These are phyloP conservation scores for Boletus coccyginus DNA, from an alignment of 768 basidiomycete species.

Conservation along the genomic window DNA sequence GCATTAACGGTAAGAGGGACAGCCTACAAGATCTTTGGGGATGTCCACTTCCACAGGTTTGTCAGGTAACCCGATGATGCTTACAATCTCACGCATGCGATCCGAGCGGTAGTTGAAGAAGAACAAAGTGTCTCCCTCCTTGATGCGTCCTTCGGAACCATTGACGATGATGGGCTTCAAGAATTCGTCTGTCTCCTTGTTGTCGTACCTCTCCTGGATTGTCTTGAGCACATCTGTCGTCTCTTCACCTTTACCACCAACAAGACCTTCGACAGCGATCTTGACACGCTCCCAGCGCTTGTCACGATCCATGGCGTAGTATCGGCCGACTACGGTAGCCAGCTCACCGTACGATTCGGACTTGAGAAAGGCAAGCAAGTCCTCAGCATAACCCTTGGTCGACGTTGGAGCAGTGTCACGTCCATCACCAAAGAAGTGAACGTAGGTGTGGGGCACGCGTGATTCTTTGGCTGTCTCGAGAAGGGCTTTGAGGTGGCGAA, in stretches of 20 bases:
- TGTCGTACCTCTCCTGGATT: slow-evolving; percentile 73
- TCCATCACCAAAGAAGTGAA: slow-evolving; percentile 95
- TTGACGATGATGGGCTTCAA: slow-evolving; percentile 91
- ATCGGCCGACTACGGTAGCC: slow-evolving; percentile 83
- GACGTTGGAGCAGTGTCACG: slow-evolving; percentile 92
- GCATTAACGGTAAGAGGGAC: not conserved
- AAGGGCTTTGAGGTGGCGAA: slow-evolving; percentile 83
- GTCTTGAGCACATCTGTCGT: slow-evolving; percentile 56
- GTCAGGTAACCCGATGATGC: slow-evolving; percentile 75
- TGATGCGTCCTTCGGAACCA: slow-evolving; percentile 73
- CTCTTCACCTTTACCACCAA: slow-evolving; percentile 65
- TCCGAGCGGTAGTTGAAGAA: slow-evolving; percentile 98
- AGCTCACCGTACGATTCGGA: slow-evolving; percentile 79
- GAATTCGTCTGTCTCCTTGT: slow-evolving; percentile 92
- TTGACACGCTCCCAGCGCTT: slow-evolving; percentile 96
- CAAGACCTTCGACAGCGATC: slow-evolving; percentile 82
- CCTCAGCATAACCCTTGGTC: slow-evolving; percentile 69
- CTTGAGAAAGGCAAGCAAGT: slow-evolving; percentile 74
- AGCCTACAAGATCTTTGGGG: slow-evolving; percentile 74
- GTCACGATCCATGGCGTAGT: slow-evolving; percentile 97
- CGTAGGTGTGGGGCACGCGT: slow-evolving; percentile 79
- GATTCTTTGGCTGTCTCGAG: slow-evolving; percentile 87
- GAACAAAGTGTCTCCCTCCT: slow-evolving; percentile 88
- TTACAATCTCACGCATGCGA: slow-evolving; percentile 89
- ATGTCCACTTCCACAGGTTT: slow-evolving; percentile 82